Percentiles rank a stretch among this genome's conserved stretches.
Evolutionary conservation across 2,329 filamentous ascomycete species (phyloP).

Genomic region (Cytospora paraplurivora): DNA sequence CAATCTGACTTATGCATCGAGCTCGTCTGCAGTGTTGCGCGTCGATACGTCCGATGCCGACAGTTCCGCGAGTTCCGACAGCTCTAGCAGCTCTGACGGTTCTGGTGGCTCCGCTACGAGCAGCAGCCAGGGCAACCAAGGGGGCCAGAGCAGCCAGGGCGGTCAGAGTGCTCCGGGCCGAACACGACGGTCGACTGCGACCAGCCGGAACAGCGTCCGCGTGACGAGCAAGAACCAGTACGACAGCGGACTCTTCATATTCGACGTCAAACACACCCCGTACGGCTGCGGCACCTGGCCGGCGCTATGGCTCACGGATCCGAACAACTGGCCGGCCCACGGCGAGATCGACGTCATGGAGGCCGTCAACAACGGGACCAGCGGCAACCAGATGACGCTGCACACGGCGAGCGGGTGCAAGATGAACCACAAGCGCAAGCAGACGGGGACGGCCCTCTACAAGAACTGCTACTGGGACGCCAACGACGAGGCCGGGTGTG

Average conservation of each 20-base stretch:
- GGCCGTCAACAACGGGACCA: constrained; percentile 54
- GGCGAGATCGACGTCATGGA: constrained; percentile 69
- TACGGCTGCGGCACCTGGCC: constrained; percentile 67
- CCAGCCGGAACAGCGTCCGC: constrained; percentile 64
- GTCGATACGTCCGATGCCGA: constrained; percentile 63
- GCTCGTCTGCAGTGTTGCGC: constrained; percentile 55
- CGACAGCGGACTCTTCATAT: constrained; percentile 66
- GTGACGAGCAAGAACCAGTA: constrained; percentile 63
- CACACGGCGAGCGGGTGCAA: constrained; percentile 57
- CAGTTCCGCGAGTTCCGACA: constrained; percentile 38
- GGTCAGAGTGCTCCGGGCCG: not conserved
- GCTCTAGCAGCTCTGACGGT: constrained; percentile 36
- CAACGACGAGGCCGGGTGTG: constrained; percentile 59
- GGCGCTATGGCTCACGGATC: constrained; percentile 66
- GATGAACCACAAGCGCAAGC: constrained; percentile 56
- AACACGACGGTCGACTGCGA: constrained; percentile 40
- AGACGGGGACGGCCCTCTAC: constrained; percentile 48
- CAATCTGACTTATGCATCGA: constrained; percentile 64
- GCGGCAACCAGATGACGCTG: constrained; percentile 61
- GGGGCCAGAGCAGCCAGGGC: not conserved
- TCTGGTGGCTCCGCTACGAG: constrained; percentile 38
- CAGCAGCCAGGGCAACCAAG: constrained; percentile 1
- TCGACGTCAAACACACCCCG: constrained; percentile 65
- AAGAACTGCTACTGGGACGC: constrained; percentile 54
- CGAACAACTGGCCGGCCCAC: constrained; percentile 61